These are phyloP conservation scores for Pezicula carpinea DNA, from an alignment of 2,329 filamentous ascomycete genomes.

Conservation along the genomic window DNA sequence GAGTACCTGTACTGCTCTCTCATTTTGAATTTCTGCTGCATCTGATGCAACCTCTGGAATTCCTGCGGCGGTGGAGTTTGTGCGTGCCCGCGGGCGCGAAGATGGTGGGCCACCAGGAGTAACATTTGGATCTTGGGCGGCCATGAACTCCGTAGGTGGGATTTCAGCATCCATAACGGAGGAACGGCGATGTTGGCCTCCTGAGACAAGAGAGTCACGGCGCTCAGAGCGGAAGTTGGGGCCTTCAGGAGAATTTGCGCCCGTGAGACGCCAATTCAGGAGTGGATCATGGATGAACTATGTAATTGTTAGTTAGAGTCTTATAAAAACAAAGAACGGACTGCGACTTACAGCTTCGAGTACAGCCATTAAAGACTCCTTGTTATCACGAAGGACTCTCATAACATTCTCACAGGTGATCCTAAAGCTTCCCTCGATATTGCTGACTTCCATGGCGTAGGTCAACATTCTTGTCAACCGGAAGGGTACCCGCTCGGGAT, in stretches of 20 bases:
- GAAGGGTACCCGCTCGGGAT: conserved; percentile 96
- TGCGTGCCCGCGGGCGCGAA: conserved; percentile 49
- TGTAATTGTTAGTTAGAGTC: conserved; percentile 14
- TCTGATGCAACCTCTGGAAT: conserved; percentile 17
- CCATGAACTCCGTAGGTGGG: conserved; percentile 54
- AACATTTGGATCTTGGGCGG: conserved; percentile 34
- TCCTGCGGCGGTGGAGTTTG: conserved; percentile 50
- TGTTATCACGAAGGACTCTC: conserved; percentile 93
- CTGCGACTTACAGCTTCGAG: conserved; percentile 78
- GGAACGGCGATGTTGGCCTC: conserved; percentile 49
- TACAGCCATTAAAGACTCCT: conserved; percentile 97
- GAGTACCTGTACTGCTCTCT: conserved; percentile 85
- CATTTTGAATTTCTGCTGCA: conserved; percentile 80
- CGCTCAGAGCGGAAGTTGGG: conserved; percentile 63
- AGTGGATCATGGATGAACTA: conserved; percentile 99
- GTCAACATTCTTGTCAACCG: conserved; percentile 97
- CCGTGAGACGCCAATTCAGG: conserved; percentile 88
- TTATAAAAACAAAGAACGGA: background rate
- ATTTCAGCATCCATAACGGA: conserved; percentile 65
- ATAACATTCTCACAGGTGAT: conserved; percentile 99
- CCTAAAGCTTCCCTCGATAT: conserved; percentile 97
- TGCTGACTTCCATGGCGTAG: conserved; percentile 99
- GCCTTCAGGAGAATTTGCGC: conserved; percentile 53
- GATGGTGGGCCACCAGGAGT: conserved; percentile 40
- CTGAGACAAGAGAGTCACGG: conserved; percentile 45